Base-by-base conservation (phyloP, 768 basidiomycete species). In the Serendipita sp. region DNA sequence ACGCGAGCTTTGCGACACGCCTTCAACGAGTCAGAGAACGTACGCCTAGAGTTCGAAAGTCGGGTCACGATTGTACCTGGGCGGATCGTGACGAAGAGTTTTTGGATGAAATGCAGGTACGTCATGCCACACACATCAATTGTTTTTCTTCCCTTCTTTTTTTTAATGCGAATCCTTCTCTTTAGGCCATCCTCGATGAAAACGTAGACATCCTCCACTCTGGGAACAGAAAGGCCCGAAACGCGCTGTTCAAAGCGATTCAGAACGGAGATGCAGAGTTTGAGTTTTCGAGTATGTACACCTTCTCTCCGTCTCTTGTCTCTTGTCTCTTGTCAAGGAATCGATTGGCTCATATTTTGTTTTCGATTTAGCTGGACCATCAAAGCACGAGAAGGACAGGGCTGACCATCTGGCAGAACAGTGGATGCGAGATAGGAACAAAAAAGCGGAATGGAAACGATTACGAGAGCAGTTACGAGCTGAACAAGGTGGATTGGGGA, bases 341-440 rank as follows among this genome's bases (percentile, higher is more conserved):
- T 65, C 67, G 15, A 76, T 77, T 60, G 70, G 71, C 1, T 70
- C 68, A 16, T 71, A 73, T 64, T 68, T 69, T 47, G 66, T 77
- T 63, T 74, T 72, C 63, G 66, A 63, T 1, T 81, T 78, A 30
- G 78, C 80, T 16, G 78, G 64, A n/a, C 45, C 62, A 56, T 10
- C 18, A 35, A 84, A 81, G 69, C 83, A 85, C 69, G 69, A 70
- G 56, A 73, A 75, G 63, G 71, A 77, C 65, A 80, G 77, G 66
- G 74, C 88, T 0, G 69, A 75, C 1, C 79, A 84, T 3, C 78
- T 96, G 5, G 78, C 77, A 63, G 80, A 75, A 0, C 85, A 83
- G 66, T 96, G 91, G 91, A 81, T 83, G 51, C 80, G 80, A 54
- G 94, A 97, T 71, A 89, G 91, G 1, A 75, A 77, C 63, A 87